Evolutionary conservation across 2,329 filamentous ascomycete genomes (phyloP).

Genomic region (Microsporum audouinii): DNA sequence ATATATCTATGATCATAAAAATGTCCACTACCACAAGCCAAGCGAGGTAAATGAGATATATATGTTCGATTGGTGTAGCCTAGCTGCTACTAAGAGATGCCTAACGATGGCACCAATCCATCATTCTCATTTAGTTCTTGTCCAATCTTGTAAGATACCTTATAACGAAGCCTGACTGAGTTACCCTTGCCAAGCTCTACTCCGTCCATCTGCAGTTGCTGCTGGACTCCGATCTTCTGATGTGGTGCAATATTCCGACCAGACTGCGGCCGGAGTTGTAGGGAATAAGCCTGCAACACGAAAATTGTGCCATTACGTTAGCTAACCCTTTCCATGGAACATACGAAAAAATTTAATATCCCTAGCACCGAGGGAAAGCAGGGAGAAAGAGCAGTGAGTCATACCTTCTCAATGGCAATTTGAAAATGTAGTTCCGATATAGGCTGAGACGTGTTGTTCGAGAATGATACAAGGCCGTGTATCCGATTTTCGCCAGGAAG

Average conservation of each 20-base stretch:
- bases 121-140: conserved; percentile 57
- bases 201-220: conserved; percentile 67
- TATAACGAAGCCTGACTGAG: conserved; percentile 82
- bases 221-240: conserved; percentile 67
- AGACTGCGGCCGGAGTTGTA: conserved; percentile 75
- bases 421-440: conserved; percentile 79
- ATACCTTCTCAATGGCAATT: conserved; percentile 83
- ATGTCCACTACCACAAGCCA: background rate
- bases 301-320: conserved; percentile 4
- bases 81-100: conserved; percentile 47
- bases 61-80: background rate
- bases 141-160: conserved; percentile 64
- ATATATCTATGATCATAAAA: background rate
- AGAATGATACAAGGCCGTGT: conserved; percentile 65
- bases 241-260: conserved; percentile 61
- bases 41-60: background rate
- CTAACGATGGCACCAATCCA: conserved; percentile 71
- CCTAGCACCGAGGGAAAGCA: background rate
- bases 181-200: conserved; percentile 62
- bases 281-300: conserved; percentile 55
- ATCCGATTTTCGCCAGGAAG: conserved; percentile 47
- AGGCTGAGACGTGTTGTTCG: conserved; percentile 61
- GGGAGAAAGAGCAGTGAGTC: conserved; percentile 10
- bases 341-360: background rate
- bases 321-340: background rate